Conservation (phyloP, 225 moss, liverwort and hornwort species). For the Sphagnum tenellum region DNA sequence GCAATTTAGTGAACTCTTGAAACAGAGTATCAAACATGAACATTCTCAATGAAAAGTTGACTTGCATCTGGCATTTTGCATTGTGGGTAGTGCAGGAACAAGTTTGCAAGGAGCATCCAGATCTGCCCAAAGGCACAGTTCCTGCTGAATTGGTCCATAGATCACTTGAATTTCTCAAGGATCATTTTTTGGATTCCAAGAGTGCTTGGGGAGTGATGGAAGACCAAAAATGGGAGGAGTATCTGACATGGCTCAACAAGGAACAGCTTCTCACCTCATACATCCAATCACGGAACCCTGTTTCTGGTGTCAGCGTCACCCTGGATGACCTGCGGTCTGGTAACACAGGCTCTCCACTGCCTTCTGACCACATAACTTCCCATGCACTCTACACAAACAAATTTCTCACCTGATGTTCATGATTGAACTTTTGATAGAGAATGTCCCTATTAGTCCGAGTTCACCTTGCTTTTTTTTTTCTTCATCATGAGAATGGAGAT, state of each 20-base stretch:
- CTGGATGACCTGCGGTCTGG: slow-evolving; percentile 70
- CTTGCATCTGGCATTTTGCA: neutral
- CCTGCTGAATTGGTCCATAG: slow-evolving; percentile 22
- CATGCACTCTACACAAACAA: slow-evolving; percentile 29
- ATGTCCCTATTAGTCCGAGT: too few species aligned
- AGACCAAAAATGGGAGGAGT: slow-evolving; percentile 38
- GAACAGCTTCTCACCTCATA: slow-evolving; percentile 51
- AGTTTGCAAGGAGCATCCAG: slow-evolving; percentile 45
- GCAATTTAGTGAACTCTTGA: neutral
- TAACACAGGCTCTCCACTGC: slow-evolving; percentile 31
- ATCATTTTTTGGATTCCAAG: slow-evolving; percentile 21
- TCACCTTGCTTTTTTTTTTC: too few species aligned
- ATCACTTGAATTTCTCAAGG: slow-evolving; percentile 36
- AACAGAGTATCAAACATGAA: too few species aligned
- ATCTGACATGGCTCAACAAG: slow-evolving; percentile 48
- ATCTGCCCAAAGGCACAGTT: slow-evolving; percentile 33
- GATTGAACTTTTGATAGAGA: too few species aligned
- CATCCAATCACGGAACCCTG: slow-evolving; percentile 47
- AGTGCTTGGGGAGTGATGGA: slow-evolving; percentile 55
- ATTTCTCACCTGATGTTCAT: slow-evolving; percentile 8
- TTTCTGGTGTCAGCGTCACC: slow-evolving; percentile 48
- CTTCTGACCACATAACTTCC: slow-evolving; percentile 10
- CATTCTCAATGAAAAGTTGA: neutral
- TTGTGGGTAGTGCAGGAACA: slow-evolving; percentile 22
- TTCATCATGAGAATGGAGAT: too few species aligned